Evolutionary conservation across 78 protist genomes (phyloP).

Genomic region (Thecamonas trahens): DNA sequence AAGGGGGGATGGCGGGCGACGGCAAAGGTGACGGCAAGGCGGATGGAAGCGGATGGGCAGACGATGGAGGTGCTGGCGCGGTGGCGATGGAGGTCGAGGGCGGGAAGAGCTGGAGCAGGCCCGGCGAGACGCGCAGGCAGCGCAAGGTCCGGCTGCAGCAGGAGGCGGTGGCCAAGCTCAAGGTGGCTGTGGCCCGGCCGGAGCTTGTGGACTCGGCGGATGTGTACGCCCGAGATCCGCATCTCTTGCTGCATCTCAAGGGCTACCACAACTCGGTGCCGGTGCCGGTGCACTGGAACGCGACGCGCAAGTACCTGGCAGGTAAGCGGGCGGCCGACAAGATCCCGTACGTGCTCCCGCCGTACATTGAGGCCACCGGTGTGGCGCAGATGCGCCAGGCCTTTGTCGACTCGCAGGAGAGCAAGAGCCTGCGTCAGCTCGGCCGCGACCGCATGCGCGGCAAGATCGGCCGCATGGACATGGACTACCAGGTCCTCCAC

Average conservation of each 20-base stretch:
- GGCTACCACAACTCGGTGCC: constrained; percentile 76
- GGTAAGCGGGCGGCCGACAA: constrained; percentile 89
- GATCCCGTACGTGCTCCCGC: constrained; percentile 86
- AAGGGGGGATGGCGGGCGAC: no score
- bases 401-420: constrained; percentile 43
- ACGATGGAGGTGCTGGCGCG: no score
- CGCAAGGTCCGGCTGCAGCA: no score
- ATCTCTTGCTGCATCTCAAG: constrained; percentile 82
- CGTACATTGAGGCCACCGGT: constrained; percentile 95
- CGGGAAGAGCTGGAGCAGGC: no score
- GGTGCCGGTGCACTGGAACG: constrained; percentile 96
- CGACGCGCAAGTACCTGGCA: constrained; percentile 84
- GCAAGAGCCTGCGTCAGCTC: constrained; percentile 50
- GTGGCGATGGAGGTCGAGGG: no score
- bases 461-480: constrained; percentile 79
- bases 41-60: no score
- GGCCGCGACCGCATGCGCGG: constrained; percentile 64
- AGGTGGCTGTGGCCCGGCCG: constrained; percentile 76
- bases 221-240: constrained; percentile 85
- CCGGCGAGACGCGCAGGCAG: no score
- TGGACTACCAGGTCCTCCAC: constrained; percentile 88
- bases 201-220: constrained; percentile 77
- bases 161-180: constrained; percentile 77
- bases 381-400: constrained; percentile 81
- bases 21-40: no score